Evolutionary conservation across 2,329 filamentous ascomycete species (phyloP).

Genomic region (Pseudogymnoascus sp.): DNA sequence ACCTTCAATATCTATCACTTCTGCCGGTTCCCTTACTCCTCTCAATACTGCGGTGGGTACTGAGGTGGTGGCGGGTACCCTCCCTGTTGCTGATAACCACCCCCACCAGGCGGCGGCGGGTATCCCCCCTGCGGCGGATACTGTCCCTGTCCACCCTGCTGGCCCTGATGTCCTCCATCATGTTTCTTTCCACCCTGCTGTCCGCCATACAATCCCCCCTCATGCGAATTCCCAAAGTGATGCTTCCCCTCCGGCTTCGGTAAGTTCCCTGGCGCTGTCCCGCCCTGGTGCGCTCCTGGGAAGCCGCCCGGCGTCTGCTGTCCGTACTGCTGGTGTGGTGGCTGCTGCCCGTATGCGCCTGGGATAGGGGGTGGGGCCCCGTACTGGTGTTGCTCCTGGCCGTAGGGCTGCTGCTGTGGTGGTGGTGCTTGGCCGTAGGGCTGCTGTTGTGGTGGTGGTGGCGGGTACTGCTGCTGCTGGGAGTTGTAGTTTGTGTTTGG

Average conservation of each 20-base stretch:
- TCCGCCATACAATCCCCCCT: not conserved
- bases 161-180: not conserved
- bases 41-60: not conserved
- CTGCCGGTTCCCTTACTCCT: too few relatives aligned
- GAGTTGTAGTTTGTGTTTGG: not conserved
- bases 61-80: not conserved
- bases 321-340: not conserved
- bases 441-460: not conserved
- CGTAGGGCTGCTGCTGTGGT: slow-evolving; percentile 1
- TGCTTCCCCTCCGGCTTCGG: not conserved
- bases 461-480: slow-evolving; percentile 15
- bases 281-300: not conserved
- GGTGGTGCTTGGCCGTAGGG: slow-evolving; percentile 5
- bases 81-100: not conserved
- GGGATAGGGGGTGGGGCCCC: not conserved
- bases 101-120: not conserved
- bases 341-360: not conserved
- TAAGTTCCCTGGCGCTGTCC: not conserved
- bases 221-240: not conserved
- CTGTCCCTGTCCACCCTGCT: not conserved
- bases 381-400: slow-evolving; percentile 10
- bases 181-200: not conserved
- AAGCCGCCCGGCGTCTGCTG: not conserved
- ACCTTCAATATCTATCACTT: not conserved
- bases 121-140: not conserved